Base-by-base conservation (phyloP, 768 basidiomycete genomes). In the Boletus patriciae region DNA sequence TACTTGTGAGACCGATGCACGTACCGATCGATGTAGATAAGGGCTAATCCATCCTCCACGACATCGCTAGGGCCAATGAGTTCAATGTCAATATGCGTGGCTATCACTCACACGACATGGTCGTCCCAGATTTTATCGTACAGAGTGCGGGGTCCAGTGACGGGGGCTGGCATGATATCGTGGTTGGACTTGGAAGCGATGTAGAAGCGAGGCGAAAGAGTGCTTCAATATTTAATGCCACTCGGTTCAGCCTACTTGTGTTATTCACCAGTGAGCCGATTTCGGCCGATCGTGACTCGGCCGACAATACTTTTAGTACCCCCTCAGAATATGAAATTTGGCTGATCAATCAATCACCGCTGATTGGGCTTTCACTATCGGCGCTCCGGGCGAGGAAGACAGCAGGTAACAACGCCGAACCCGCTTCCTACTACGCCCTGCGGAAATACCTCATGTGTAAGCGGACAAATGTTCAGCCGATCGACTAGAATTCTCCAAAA, bases 101-200 rank as follows among this genome's bases (percentile, higher is more conserved):
- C 16, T 13, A 48, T 50, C 31, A 62, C 90, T 59, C 66, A 93
- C 85, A 98, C 89, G 68, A 96, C 84, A 76, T 98, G 96, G 71
- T 98, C 94, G 62, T 97, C 93, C 86, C 92, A 97, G 61, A 98
- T 93, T 78, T 98, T 98, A 76, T 98, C 96, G 74, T 98, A 97
- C 31, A 98, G 80, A 36, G 96, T 98, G 59, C 93, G 86, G 11
- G 93, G 92, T 21, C 79, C 74, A 52, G 77, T 62, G 18, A 79
- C 72, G n/a, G 83, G 73, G 33, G 75, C 78, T 43, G 85, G 82
- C 86, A 87, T 87, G 33, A n/a, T 44, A 46, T 18, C 61, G 29
- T 12, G 41, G 23, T 34, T 27, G 47, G 31, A 27, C 23, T 46
- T 34, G 52, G 43, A 52, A 46, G 41, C 21, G 53, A 52, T 61